Conservation (phyloP, 2,329 filamentous ascomycete species). For the Curvularia sp. region DNA sequence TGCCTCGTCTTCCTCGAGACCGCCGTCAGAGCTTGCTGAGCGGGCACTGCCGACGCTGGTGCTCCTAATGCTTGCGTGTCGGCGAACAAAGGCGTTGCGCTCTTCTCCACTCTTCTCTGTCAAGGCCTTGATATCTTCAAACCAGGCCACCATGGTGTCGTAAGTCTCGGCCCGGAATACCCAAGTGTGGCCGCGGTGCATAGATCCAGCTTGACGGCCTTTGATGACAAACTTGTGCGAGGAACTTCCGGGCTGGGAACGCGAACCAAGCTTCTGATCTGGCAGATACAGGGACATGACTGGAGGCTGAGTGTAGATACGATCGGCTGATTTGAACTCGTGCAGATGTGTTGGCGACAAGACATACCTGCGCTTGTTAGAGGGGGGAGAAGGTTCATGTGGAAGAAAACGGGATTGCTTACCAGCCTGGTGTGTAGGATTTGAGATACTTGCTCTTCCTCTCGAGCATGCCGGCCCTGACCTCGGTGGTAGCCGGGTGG, state of each 20-base stretch:
- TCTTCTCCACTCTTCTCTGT: slow-evolving; percentile 90
- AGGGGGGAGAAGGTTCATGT: neutral
- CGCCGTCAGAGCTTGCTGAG: slow-evolving; percentile 58
- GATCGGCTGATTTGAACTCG: slow-evolving; percentile 98
- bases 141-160: slow-evolving; percentile 98
- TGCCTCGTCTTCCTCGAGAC: slow-evolving; percentile 63
- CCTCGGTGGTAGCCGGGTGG: slow-evolving; percentile 81
- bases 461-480: slow-evolving; percentile 89
- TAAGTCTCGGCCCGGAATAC: slow-evolving; percentile 73
- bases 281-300: slow-evolving; percentile 96
- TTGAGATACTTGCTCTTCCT: slow-evolving; percentile 99
- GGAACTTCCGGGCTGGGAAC: slow-evolving; percentile 79
- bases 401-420: slow-evolving; percentile 47
- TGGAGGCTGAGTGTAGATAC: slow-evolving; percentile 78
- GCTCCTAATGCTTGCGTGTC: slow-evolving; percentile 79
- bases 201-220: slow-evolving; percentile 87
- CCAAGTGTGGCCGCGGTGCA: slow-evolving; percentile 82
- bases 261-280: slow-evolving; percentile 93
- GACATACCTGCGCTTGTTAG: slow-evolving; percentile 73
- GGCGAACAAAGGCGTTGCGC: slow-evolving; percentile 83
- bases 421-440: slow-evolving; percentile 96
- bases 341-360: slow-evolving; percentile 95
- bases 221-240: slow-evolving; percentile 99
- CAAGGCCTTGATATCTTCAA: slow-evolving; percentile 87
- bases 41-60: slow-evolving; percentile 68